Conservation (phyloP, 106 monocot species). For the Platanthera guangdongensis region DNA sequence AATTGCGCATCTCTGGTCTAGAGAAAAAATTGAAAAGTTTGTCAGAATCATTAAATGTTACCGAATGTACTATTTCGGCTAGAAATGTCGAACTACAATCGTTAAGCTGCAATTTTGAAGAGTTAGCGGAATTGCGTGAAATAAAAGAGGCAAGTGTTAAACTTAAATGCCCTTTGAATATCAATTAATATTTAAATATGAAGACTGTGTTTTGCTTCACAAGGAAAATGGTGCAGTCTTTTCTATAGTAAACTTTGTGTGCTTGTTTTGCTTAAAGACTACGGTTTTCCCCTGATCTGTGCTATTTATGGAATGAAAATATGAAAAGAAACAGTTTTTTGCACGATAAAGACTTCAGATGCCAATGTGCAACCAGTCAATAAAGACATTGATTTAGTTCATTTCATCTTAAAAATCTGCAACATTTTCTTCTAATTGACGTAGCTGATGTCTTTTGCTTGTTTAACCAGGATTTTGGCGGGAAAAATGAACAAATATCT, state of each 20-base stretch:
- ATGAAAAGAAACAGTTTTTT: neutral
- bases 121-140: constrained; percentile 85
- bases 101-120: constrained; percentile 54
- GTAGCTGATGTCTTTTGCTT: neutral
- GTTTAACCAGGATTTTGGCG: constrained; percentile 68
- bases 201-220: neutral
- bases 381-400: neutral
- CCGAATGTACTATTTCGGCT: constrained; percentile 51
- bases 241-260: neutral
- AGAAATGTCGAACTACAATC: constrained; percentile 50
- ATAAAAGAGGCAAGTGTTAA: constrained; percentile 56
- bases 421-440: neutral
- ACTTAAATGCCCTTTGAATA: neutral
- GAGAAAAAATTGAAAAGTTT: constrained; percentile 51
- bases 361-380: neutral
- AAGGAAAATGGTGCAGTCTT: neutral
- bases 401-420: neutral
- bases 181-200: neutral
- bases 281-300: neutral
- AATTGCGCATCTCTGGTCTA: constrained; percentile 38
- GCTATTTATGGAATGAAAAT: neutral
- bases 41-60: constrained; percentile 28
- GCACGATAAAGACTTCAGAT: neutral
- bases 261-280: neutral
- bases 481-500: constrained; percentile 90